Conservation (phyloP, 192 early-diverging fungal genomes). For the Backusella tarrabulga region DNA sequence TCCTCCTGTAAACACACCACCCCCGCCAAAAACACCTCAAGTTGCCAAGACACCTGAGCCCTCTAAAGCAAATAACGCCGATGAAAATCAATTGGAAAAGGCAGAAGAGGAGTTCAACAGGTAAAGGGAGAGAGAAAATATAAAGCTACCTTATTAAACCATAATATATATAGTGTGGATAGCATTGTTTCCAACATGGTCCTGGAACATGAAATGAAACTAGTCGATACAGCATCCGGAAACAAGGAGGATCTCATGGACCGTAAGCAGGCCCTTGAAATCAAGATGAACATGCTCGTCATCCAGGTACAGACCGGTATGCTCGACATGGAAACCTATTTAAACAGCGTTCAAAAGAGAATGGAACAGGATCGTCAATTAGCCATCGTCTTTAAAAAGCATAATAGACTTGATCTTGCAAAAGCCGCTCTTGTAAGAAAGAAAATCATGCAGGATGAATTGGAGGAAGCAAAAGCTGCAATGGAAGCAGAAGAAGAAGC, state of each 20-base stretch:
- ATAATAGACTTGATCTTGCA: slow-evolving; percentile 62
- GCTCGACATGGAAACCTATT: slow-evolving; percentile 69
- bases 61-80: neutral
- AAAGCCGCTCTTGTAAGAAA: slow-evolving; percentile 60
- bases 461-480: slow-evolving; percentile 71
- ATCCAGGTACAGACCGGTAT: slow-evolving; percentile 68
- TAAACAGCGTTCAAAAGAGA: slow-evolving; percentile 52
- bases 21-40: neutral
- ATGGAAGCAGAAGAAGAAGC: slow-evolving; percentile 43
- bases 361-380: slow-evolving; percentile 59
- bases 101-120: slow-evolving; percentile 59
- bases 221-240: slow-evolving; percentile 38
- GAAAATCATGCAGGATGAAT: slow-evolving; percentile 78
- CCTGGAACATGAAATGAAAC: slow-evolving; percentile 62
- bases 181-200: slow-evolving; percentile 71
- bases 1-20: neutral
- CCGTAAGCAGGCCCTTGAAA: slow-evolving; percentile 61
- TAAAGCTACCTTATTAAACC: neutral
- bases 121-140: slow-evolving; percentile 29
- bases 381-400: slow-evolving; percentile 68
- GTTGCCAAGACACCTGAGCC: neutral
- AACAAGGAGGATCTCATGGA: slow-evolving; percentile 63
- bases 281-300: slow-evolving; percentile 74
- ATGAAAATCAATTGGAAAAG: slow-evolving; percentile 37
- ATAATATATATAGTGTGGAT: slow-evolving; percentile 57